Conservation (phyloP, 768 basidiomycete species). For the Imleria badia region DNA sequence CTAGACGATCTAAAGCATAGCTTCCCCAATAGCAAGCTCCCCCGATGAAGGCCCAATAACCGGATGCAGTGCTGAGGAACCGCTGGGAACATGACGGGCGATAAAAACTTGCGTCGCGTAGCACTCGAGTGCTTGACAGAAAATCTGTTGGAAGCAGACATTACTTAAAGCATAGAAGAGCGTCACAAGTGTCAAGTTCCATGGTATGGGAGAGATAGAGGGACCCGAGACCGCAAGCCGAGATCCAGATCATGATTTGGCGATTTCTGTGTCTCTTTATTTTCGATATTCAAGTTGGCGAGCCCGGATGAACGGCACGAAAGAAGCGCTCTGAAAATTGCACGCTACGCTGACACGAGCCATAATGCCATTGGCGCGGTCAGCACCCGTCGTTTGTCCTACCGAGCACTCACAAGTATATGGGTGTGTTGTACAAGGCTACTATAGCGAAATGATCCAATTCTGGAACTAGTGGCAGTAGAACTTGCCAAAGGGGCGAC, state of each 20-base stretch:
- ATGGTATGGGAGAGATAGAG: background rate
- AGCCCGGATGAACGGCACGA: background rate
- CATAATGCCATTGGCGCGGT: too few relatives aligned
- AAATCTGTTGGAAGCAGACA: background rate
- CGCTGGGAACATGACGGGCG: background rate
- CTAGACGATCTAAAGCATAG: background rate
- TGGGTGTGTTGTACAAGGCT: too few relatives aligned
- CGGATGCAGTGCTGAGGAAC: background rate
- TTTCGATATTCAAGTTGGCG: background rate
- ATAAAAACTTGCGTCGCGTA: background rate
- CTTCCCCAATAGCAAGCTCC: background rate
- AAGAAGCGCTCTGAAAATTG: background rate
- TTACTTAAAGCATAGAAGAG: background rate
- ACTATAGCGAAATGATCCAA: too few relatives aligned
- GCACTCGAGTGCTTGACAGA: background rate
- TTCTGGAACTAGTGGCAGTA: too few relatives aligned
- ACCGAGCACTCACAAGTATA: too few relatives aligned
- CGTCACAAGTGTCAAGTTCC: background rate
- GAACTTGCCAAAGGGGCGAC: too few relatives aligned
- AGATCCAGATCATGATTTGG: constrained; percentile 5
- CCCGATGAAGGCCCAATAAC: background rate
- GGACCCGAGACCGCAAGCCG: background rate
- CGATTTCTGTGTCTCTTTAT: background rate
- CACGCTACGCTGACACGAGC: background rate
- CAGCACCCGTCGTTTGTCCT: background rate